Evolutionary conservation across 371 early-diverging fungal genomes (phyloP), one percentile per base, ranked within the genome.

Genomic region (Encephalitozoon hellem): DNA sequence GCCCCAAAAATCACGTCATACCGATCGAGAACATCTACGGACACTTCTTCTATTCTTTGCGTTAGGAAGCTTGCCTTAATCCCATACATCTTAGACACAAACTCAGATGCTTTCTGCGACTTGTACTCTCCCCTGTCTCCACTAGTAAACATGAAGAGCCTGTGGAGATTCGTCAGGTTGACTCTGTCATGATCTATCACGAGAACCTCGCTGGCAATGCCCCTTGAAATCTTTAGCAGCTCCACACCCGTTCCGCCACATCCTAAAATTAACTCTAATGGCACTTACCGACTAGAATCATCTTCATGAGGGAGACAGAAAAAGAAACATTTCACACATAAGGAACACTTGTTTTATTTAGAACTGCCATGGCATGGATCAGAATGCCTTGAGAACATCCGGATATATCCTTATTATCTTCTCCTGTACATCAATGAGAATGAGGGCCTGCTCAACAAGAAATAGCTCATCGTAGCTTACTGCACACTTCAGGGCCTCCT

Each of bases 111-210:
- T 21, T 55, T 67, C 67, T 74, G 39, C 18, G 77, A 51, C 51
- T 83, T 83, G 51, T 52, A 63, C 21, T 25, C 51, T 1, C 84
- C 78, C 42, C 55, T 30, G 51, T 82, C 78, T 53, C 65, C 41
- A n/a, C 77, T 79, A 80, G 84, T 82, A 85, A 89, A 91, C 43
- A 90, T 82, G 79, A 90, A 90, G 80, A 90, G 90, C 52, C 91
- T 87, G 82, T 89, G 89, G 67, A 91, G 83, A 84, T 91, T 91
- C 66, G 87, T 87, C 43, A 89, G 76, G 71, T 89, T 89, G 53
- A 91, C 88, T 30, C 88, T 89, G 82, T 91, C 91, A 88, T 89
- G 88, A 82, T 91, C 91, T 69, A 90, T 87, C 71, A 90, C 87
- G 71, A 88, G 87, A 49, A 90, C 74, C 76, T 89, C 84, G 11